Evolutionary conservation across 177 flowering plant genomes (phyloP), one percentile per base, ranked within the genome.

Genomic region (Telopea speciosissima): DNA sequence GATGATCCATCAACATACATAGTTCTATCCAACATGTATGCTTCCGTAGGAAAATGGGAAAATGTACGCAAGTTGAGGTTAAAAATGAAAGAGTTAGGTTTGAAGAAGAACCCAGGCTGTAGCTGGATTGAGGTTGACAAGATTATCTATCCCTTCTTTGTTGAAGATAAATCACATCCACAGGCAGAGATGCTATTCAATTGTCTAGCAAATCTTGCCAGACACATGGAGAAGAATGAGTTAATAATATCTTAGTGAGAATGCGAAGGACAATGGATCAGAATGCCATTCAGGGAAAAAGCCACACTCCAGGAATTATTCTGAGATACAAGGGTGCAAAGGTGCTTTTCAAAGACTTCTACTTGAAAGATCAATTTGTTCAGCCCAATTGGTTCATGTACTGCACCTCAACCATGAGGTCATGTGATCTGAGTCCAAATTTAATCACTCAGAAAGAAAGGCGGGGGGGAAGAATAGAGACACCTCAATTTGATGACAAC

Each of bases 1-100:
- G 73, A 73, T 65, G 87, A 83, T 79, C 68, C 86, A 33, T 79
- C 85, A 0, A 74, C 72, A 24, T 81, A 79, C 58, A 66, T 85
- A 40, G 66, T 75, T 64, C 67, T 49, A 49, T 49, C 54, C 14
- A 49, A 49, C 54, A 49, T 49, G 54, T 49, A 49, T 49, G 54
- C 54, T 49, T 49, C 54, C 13, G 17, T 49, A 12, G 17, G 54
- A 49, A 49, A 49, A 49, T 49, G 54, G 54, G 54, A 49, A 12
- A 16, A 49, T 49, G 54, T 49, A 49, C 54, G 54, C 19, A 49
- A 49, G 54, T 6, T 49, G 19, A 49, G 54, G 19, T 16, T 49
- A 49, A 49, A 49, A 16, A 49, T 49, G 54, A 49, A 49, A 49
- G 54, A 49, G 54, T 16, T 49, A 13, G 54, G 54, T 12, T 49